Percentiles rank a stretch among this genome's conserved stretches.
phyloP scores from a whole-genome alignment of 495 filamentous ascomycete genomes.

The Immersiella caudata region DNA sequence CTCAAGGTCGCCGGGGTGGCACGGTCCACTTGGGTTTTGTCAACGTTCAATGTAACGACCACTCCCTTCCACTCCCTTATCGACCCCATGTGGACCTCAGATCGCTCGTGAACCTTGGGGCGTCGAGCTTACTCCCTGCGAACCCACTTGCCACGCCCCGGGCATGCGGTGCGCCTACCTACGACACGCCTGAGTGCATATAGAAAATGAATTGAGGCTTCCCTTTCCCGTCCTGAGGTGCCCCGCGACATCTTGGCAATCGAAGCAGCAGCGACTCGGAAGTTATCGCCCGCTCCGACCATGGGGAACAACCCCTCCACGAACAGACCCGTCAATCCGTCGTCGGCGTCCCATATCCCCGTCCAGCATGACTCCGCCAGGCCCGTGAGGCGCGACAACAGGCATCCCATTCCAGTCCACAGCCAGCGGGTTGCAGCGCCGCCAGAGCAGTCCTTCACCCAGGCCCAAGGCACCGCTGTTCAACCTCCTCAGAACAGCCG shows the following conservation, averaged over 20 bases:
- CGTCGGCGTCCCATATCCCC: conserved; percentile 24
- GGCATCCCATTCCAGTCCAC: conserved; percentile 38
- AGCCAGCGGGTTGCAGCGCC: conserved; percentile 51
- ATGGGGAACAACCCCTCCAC: conserved; percentile 47
- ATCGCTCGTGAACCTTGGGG: conserved; percentile 3
- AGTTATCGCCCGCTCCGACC: conserved; percentile 17
- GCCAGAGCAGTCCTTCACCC: conserved; percentile 56
- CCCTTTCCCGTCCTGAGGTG: background rate
- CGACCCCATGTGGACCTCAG: conserved; percentile 4
- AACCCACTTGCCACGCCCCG: conserved; percentile 10
- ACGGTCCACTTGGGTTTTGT: conserved; percentile 16
- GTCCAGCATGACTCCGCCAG: conserved; percentile 32
- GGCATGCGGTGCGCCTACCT: conserved; percentile 13
- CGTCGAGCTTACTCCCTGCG: conserved; percentile 2
- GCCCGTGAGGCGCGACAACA: conserved; percentile 37
- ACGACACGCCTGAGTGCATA: background rate
- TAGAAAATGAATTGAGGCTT: conserved; percentile 7
- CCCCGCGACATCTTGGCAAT: conserved; percentile 15
- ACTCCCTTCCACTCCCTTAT: conserved; percentile 13
- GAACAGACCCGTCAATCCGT: conserved; percentile 29
- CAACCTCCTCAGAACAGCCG: conserved; percentile 44
- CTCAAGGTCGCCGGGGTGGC: conserved; percentile 19
- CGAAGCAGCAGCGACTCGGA: conserved; percentile 11
- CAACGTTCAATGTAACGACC: background rate
- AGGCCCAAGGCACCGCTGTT: conserved; percentile 52